Evolutionary conservation across 1,284 basidiomycete species (phyloP), one percentile per base, ranked within the genome.

Genomic region (Rhodotorula sp.): DNA sequence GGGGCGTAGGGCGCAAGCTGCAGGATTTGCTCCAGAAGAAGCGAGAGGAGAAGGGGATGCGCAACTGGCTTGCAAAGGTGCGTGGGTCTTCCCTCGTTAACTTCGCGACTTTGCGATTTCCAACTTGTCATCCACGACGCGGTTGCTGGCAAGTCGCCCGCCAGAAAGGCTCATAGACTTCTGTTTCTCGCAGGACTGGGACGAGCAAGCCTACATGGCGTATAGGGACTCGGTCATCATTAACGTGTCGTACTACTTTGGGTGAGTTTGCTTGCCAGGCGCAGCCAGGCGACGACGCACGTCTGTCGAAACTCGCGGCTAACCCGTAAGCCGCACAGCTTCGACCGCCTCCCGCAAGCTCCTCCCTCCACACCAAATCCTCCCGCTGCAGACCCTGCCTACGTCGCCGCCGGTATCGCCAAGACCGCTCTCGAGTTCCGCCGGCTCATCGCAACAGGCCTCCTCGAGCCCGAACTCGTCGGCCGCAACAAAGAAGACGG

Each of bases 361-460:
- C 54, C 68, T 15, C 59, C 54, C 1, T 22, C 53, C 4, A 24
- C 53, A 4, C 15, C 44, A 22, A 44, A 53, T 29, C 76, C 82
- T 86, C 36, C 83, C 82, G 0, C 85, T 86, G 76, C 85, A 83
- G 29, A 77, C 44, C 82, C 86, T n/a, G 84, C 86, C 10, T 85
- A 86, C 67, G 86, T 89, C 53, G 91, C 90, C n/a, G 90, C 91
- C 4, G 84, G 83, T 8, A 81, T 92, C 58, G 85, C 87, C 19
- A 86, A 89, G 54, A 86, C 84, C 2, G 86, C 86, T 2, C 86
- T 92, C 84, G 81, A 89, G 51, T 92, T 91, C 81, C 84, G 91
- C 59, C 84, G 87, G 76, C 80, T 84, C 63, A 83, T 89, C 68
- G 87, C 87, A 76, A 84, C 82, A 17, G 92, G 92, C 17, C 79